phyloP scores from a whole-genome alignment of 1,139 yeast genomes.

The Yamadazyma atlantica region DNA sequence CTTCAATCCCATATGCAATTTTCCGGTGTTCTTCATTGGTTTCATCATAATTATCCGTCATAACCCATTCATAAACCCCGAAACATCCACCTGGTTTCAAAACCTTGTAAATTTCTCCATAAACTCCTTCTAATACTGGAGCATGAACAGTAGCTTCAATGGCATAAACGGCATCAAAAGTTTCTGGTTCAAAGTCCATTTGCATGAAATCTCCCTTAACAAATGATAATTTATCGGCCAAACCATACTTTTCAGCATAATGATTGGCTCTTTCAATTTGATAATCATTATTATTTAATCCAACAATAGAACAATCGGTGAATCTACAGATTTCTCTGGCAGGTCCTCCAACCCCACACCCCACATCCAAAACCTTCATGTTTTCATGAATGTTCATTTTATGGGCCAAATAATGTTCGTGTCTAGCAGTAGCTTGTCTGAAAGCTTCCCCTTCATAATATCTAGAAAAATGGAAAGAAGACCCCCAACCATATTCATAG shows the following conservation, averaged over 20 bases:
- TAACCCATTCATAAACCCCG: slow-evolving; percentile 99
- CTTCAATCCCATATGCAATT: slow-evolving; percentile 94
- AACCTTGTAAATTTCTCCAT: slow-evolving; percentile 90
- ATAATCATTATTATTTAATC: slow-evolving; percentile 95
- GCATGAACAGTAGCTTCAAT: slow-evolving; percentile 99
- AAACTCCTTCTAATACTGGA: slow-evolving; percentile 94
- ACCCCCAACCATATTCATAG: slow-evolving; percentile 99
- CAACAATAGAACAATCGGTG: slow-evolving; percentile 83
- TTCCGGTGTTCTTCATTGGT: slow-evolving; percentile 85
- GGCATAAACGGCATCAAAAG: slow-evolving; percentile 96
- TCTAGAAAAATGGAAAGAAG: slow-evolving; percentile 97
- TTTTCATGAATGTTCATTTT: slow-evolving; percentile 77
- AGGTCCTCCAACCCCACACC: slow-evolving; percentile 99
- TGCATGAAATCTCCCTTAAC: slow-evolving; percentile 99
- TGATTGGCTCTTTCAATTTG: slow-evolving; percentile 89
- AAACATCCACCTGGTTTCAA: slow-evolving; percentile 94
- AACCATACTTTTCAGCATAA: slow-evolving; percentile 66
- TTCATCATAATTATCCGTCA: slow-evolving; percentile 94
- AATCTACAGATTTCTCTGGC: slow-evolving; percentile 94
- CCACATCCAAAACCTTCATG: slow-evolving; percentile 93
- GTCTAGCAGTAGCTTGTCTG: slow-evolving; percentile 94
- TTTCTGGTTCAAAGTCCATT: slow-evolving; percentile 88
- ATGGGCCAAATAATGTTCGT: slow-evolving; percentile 91
- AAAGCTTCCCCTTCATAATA: slow-evolving; percentile 93
- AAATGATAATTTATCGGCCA: slow-evolving; percentile 73